Base-by-base conservation (phyloP, 768 basidiomycete genomes). In the Terana coerulea region DNA sequence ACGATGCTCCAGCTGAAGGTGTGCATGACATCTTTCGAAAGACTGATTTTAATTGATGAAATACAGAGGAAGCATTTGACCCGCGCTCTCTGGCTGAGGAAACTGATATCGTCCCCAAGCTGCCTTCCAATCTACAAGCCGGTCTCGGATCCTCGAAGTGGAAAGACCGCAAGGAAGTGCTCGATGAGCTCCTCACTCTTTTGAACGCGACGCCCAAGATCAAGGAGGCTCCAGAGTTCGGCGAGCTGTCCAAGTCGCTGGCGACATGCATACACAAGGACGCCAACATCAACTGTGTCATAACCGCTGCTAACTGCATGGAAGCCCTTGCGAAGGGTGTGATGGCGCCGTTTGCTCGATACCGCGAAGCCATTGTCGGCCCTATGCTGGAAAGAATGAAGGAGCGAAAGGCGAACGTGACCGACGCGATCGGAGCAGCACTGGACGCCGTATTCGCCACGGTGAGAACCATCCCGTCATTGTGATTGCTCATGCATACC, bases 211-310 rank as follows among this genome's bases (percentile, higher is more conserved):
- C 86, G 2, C 84, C 86, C 11, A 80, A 84, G 51, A 88, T 98
- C 60, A 84, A 84, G 60, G 93, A 95, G 60, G 75, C 84, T 1
- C 72, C 86, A 6, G 90, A 90, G 61, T 74, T 97, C 3, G 80
- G 76, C 3, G 89, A 94, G 26, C 70, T 97, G 17, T 75, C 82
- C 7, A 85, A 81, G 59, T 83, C 87, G 2, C 70, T 99, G 15
- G 91, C 91, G 0, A 72, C 76, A 17, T 84, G 93, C 53, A 84
- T 97, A 60, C 83, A 90, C 49, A 80, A 79, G 53, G 97, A 99
- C 65, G 86, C 93, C 26, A 99, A 98, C 67, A 86, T 99, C 62
- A 91, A 91, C 59, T 98, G 95, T 65, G 97, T 99, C 44, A 88
- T 91, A 59, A 78, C 83, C 25, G 93, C 94, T 0, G 88, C 94